These are phyloP conservation scores for Ophiostoma perfectum DNA, from an alignment of 2,329 filamentous ascomycete species.

Conservation along the genomic window DNA sequence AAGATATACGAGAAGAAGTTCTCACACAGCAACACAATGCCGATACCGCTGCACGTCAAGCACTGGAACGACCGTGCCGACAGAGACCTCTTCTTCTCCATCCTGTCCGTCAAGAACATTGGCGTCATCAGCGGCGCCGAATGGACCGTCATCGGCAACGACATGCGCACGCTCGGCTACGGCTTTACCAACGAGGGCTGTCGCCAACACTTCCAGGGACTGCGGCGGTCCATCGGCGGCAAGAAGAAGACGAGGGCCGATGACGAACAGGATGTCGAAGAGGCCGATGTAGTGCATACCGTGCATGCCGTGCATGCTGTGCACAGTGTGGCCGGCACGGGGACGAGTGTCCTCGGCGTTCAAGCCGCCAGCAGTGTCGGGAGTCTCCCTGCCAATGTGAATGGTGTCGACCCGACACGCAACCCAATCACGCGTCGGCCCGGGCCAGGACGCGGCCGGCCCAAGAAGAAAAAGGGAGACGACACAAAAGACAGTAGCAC, in stretches of 20 bases:
- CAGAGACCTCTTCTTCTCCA: conserved; percentile 59
- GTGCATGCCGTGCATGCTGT: too few relatives aligned
- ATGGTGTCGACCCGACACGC: conserved; percentile 45
- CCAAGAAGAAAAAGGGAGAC: conserved; percentile 30
- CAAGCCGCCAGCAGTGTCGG: too few relatives aligned
- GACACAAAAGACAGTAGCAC: neutral
- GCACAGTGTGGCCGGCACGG: too few relatives aligned
- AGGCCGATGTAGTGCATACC: too few relatives aligned
- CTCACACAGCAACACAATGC: neutral
- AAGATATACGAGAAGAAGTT: neutral
- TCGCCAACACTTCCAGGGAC: conserved; percentile 59
- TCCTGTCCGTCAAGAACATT: conserved; percentile 57
- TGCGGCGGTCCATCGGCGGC: conserved; percentile 30
- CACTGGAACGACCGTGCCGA: conserved; percentile 58
- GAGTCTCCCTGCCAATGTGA: conserved; percentile 17
- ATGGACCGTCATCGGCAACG: conserved; percentile 58
- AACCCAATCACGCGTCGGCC: conserved; percentile 58
- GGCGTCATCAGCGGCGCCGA: conserved; percentile 57
- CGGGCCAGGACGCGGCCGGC: conserved; percentile 52
- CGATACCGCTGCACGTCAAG: conserved; percentile 34
- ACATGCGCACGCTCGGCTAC: conserved; percentile 55
- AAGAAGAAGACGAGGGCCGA: conserved; percentile 25
- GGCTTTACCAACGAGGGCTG: conserved; percentile 61
- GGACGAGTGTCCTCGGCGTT: too few relatives aligned
- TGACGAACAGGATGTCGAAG: neutral